Conservation (phyloP, 495 filamentous ascomycete genomes). For the Penicillium cosmopolitanum region DNA sequence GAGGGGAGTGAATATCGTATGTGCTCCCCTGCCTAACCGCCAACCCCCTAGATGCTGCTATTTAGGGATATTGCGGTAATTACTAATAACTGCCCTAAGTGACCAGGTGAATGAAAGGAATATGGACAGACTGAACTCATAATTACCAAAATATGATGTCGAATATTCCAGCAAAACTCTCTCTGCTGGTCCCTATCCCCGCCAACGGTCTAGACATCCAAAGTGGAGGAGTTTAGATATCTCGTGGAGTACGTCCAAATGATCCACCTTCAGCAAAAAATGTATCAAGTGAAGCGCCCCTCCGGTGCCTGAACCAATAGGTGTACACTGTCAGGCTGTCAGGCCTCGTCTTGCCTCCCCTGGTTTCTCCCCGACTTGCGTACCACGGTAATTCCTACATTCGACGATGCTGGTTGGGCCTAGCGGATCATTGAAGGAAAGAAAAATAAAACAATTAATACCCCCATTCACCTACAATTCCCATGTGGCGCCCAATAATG, state of each 20-base stretch:
- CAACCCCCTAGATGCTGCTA: background rate
- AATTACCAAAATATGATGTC: background rate
- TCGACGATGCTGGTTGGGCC: background rate
- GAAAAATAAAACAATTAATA: background rate
- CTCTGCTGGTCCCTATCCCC: background rate
- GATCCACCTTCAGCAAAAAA: slow-evolving; percentile 3
- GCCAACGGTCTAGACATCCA: slow-evolving; percentile 5
- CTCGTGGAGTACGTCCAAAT: background rate
- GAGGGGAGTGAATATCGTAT: background rate
- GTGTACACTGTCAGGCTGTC: background rate
- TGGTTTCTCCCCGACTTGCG: slow-evolving; percentile 13
- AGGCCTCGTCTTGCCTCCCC: slow-evolving; percentile 15
- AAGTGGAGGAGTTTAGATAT: background rate
- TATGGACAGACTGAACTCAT: background rate
- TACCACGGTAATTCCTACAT: background rate
- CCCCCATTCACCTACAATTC: background rate
- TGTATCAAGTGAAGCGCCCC: slow-evolving; percentile 7
- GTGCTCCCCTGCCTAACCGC: background rate
- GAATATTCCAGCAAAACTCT: background rate
- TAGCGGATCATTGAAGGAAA: background rate
- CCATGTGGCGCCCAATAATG: slow-evolving; percentile 9
- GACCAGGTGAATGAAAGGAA: background rate
- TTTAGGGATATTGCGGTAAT: background rate
- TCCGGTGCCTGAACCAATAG: background rate
- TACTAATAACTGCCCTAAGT: background rate